Conservation (phyloP, 2,329 filamentous ascomycete genomes). For the Botrytis squamosa region DNA sequence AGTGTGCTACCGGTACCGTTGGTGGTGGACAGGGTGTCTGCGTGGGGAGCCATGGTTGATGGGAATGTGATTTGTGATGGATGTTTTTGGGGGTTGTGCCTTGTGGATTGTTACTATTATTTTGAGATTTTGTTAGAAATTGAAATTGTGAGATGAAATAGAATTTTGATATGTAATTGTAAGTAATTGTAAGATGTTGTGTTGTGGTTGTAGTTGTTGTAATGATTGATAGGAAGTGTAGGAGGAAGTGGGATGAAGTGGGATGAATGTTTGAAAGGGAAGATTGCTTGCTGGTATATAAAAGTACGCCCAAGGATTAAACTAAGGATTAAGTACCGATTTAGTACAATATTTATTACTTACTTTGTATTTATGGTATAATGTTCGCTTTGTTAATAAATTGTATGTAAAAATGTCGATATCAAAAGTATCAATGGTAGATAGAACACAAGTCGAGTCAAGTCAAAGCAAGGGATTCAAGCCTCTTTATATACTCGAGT, state of each 20-base stretch:
- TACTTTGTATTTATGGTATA: background rate
- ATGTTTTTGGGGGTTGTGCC: background rate
- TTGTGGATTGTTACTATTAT: background rate
- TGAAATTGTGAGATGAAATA: background rate
- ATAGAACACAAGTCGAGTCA: no score
- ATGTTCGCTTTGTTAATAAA: background rate
- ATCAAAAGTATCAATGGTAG: background rate
- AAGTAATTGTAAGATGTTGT: background rate
- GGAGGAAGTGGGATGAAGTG: background rate
- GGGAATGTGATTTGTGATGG: background rate
- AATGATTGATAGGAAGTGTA: background rate
- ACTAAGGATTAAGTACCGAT: no score
- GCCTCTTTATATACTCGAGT: background rate
- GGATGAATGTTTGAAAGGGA: background rate
- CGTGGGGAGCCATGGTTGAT: conserved; percentile 57
- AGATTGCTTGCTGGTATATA: background rate
- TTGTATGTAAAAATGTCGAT: background rate
- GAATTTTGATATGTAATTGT: background rate
- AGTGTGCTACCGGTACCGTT: conserved; percentile 41
- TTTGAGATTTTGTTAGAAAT: background rate
- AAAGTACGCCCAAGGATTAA: background rate
- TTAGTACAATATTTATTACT: background rate
- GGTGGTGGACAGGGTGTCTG: conserved; percentile 41
- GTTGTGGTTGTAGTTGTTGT: background rate
- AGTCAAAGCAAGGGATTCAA: background rate